Conservation (phyloP, 805 yeast species). For the Candida nemodendra region DNA sequence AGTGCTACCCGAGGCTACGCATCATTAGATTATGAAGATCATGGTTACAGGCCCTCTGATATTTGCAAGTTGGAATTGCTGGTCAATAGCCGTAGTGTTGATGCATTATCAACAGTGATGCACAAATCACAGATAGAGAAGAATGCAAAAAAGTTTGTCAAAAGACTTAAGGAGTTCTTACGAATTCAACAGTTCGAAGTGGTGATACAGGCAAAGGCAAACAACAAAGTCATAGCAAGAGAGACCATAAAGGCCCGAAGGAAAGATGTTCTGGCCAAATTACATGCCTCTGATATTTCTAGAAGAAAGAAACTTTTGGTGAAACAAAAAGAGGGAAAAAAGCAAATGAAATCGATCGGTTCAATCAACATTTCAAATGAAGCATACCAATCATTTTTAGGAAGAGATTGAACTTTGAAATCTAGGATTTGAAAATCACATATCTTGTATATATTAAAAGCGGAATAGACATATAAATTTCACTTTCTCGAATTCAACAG, state of each 20-base stretch:
- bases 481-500: no score
- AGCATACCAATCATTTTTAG: conserved; percentile 84
- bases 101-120: conserved; percentile 89
- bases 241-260: conserved; percentile 92
- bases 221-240: conserved; percentile 77
- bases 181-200: conserved; percentile 88
- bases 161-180: conserved; percentile 74
- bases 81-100: conserved; percentile 86
- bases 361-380: conserved; percentile 75
- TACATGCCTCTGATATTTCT: conserved; percentile 91
- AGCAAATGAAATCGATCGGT: conserved; percentile 76
- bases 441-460: background rate
- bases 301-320: conserved; percentile 84
- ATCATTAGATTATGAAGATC: conserved; percentile 90
- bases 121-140: conserved; percentile 74
- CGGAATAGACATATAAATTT: no score
- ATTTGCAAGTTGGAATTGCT: conserved; percentile 84
- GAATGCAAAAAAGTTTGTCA: conserved; percentile 79
- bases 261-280: conserved; percentile 89
- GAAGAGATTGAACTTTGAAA: conserved; percentile 30
- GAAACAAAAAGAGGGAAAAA: conserved; percentile 93
- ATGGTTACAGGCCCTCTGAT: conserved; percentile 78
- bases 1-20: conserved; percentile 92
- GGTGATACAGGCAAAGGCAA: conserved; percentile 85
- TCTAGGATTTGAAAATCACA: background rate